Percentiles rank a stretch among this genome's conserved stretches.
Evolutionary conservation across 1,139 yeast genomes (phyloP).

Genomic region (Zygotorulaspora mrakii): DNA sequence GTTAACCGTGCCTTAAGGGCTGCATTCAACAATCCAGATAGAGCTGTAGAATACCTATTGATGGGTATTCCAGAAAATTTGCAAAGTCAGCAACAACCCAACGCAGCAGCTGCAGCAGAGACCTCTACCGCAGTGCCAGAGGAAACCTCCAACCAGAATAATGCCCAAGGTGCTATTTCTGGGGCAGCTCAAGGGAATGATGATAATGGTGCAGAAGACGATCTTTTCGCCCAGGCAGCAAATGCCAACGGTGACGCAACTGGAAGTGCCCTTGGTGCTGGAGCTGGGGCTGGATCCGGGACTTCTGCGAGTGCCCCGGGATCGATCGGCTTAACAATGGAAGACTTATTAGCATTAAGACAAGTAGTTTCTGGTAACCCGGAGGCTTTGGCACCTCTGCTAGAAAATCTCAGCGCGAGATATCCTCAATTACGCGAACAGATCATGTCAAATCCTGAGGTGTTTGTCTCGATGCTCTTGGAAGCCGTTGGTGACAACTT

Average conservation of each 20-base stretch:
- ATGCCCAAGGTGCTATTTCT: no score
- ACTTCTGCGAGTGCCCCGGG: conserved; percentile 32
- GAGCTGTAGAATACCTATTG: conserved; percentile 92
- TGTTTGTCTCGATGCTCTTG: conserved; percentile 67
- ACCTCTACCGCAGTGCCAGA: no score
- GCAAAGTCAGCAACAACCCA: conserved; percentile 32
- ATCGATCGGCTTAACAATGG: conserved; percentile 39
- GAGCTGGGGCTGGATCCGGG: conserved; percentile 36
- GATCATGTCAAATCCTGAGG: conserved; percentile 84
- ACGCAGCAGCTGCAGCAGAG: conserved; percentile 33
- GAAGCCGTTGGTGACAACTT: conserved; percentile 51
- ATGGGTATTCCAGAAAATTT: conserved; percentile 82
- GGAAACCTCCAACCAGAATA: no score
- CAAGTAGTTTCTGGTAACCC: conserved; percentile 83
- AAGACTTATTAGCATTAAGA: conserved; percentile 63
- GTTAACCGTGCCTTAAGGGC: conserved; percentile 91
- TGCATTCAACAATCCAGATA: conserved; percentile 94
- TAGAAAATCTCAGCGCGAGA: conserved; percentile 77
- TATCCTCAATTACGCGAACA: conserved; percentile 85
- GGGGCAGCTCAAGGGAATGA: no score
- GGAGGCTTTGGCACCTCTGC: conserved; percentile 76
- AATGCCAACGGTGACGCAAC: conserved; percentile 43
- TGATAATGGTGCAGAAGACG: no score
- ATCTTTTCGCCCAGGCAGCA: conserved; percentile 68
- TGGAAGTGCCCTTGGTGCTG: conserved; percentile 26